phyloP scores from a whole-genome alignment of 2,329 filamentous ascomycete species.

The Aspergillus sp. region DNA sequence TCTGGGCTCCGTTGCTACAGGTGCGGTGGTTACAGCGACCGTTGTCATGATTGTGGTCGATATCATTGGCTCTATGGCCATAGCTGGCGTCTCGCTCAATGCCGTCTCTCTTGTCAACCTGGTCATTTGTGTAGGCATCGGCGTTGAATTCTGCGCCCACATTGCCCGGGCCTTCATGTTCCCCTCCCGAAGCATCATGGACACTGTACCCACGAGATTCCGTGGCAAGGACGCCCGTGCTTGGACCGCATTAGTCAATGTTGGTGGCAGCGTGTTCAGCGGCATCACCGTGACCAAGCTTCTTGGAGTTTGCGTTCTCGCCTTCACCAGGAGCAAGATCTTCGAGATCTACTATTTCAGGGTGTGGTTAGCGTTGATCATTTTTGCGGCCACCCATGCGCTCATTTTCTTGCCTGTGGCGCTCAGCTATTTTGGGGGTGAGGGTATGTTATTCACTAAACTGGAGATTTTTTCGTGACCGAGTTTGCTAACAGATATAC shows the following conservation, averaged over 20 bases:
- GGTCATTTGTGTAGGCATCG: constrained; percentile 94
- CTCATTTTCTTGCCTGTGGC: constrained; percentile 89
- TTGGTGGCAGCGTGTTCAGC: constrained; percentile 90
- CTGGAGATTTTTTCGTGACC: neutral
- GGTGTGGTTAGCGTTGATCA: constrained; percentile 87
- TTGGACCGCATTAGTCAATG: constrained; percentile 92
- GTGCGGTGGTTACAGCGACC: constrained; percentile 76
- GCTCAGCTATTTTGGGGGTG: constrained; percentile 79
- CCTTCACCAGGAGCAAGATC: constrained; percentile 95
- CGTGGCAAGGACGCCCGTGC: constrained; percentile 79
- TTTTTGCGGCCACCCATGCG: constrained; percentile 86
- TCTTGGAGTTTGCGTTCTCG: constrained; percentile 84
- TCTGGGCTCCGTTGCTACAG: constrained; percentile 80
- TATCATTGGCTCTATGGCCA: constrained; percentile 91
- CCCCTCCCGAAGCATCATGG: constrained; percentile 78
- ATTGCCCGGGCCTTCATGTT: constrained; percentile 96
- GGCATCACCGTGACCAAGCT: constrained; percentile 97
- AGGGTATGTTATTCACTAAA: constrained; percentile 52
- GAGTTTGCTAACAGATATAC: constrained; percentile 15
- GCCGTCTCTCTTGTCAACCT: constrained; percentile 94
- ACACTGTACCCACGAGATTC: constrained; percentile 75
- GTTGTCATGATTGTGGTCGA: constrained; percentile 93
- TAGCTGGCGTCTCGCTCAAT: constrained; percentile 86
- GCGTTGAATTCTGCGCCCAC: constrained; percentile 96
- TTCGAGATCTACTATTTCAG: constrained; percentile 99